Base-by-base conservation (phyloP, 768 basidiomycete species). In the Peribolospora kevripleyi region DNA sequence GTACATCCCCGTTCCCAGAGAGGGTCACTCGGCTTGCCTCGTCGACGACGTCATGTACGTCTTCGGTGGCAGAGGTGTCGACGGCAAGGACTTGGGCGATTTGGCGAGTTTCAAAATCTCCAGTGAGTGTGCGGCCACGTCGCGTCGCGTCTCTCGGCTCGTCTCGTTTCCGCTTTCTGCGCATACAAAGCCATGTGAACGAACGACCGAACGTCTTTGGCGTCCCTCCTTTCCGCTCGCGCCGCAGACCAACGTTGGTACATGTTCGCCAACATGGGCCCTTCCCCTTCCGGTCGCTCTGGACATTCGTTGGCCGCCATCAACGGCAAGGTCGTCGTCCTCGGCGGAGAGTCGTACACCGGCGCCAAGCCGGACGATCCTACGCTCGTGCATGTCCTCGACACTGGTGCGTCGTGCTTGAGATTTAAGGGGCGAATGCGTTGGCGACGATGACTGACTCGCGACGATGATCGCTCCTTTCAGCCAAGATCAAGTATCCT, bases 241-340 rank as follows among this genome's bases (percentile, higher is more conserved):
- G 25, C 25, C 25, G 43, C 57, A 95, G 91, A 88, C 68, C 84
- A 87, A 64, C 75, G 93, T 61, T 98, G 93, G 93, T 98, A 90
- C 70, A 97, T 90, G 86, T 98, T 98, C 72, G 88, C 95, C 68
- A 93, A 95, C 65, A 98, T 98, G 93, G 93, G 93, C 0, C 91
- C 91, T 13, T 77, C 85, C 11, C 93, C 93, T 0, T 80, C 74
- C 46, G 84, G 86, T 3, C 76, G 93, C 51, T 90, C 86, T 7
- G 93, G 93, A 2, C 93, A 98, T 68, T 84, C 91, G n/a, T 91
- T 98, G 88, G 86, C 90, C 6, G 79, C 85, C 9, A 80, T 83
- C 65, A 86, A 84, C 40, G 75, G 80, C 50, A 77, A 80, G 58
- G 83, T 98, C 4, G 84, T 85, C 61, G 88, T 98, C 5, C 75